phyloP scores from a whole-genome alignment of 2,329 filamentous ascomycete species.

The Colletotrichum higginsianum region DNA sequence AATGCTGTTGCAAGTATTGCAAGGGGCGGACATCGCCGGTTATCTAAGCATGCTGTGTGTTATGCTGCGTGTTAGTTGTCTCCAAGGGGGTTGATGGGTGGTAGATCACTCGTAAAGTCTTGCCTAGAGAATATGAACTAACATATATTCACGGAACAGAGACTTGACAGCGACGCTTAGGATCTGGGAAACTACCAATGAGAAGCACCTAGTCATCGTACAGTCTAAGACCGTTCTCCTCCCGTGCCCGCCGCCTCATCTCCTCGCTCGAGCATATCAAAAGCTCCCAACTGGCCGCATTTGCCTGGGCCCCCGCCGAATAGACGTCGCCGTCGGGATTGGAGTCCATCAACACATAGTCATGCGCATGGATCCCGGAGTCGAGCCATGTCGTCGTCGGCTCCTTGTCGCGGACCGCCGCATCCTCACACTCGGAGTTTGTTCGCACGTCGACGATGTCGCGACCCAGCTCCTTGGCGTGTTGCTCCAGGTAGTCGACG shows the following conservation, averaged over 20 bases:
- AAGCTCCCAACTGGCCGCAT: too few species aligned
- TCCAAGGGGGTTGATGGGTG: too few species aligned
- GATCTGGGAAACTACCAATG: neutral
- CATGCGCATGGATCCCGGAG: neutral
- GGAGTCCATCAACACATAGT: too few species aligned
- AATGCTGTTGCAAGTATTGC: neutral
- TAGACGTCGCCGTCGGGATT: too few species aligned
- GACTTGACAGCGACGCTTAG: too few species aligned
- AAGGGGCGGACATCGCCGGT: neutral
- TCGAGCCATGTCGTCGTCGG: conserved; percentile 11
- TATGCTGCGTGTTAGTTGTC: neutral
- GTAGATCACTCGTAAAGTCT: too few species aligned
- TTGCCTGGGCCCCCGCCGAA: too few species aligned
- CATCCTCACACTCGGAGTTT: conserved; percentile 9
- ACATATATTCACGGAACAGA: too few species aligned
- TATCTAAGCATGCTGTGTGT: neutral
- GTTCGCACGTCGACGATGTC: neutral
- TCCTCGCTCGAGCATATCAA: too few species aligned
- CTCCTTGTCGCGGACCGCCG: conserved; percentile 21
- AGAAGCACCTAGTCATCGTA: neutral
- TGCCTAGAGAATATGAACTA: too few species aligned
- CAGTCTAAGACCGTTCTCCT: neutral
- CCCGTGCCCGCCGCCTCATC: too few species aligned
- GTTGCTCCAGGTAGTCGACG: conserved; percentile 7
- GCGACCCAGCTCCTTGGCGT: neutral